phyloP scores from a whole-genome alignment of 495 filamentous ascomycete species.

The Cryomyces antarcticus region DNA sequence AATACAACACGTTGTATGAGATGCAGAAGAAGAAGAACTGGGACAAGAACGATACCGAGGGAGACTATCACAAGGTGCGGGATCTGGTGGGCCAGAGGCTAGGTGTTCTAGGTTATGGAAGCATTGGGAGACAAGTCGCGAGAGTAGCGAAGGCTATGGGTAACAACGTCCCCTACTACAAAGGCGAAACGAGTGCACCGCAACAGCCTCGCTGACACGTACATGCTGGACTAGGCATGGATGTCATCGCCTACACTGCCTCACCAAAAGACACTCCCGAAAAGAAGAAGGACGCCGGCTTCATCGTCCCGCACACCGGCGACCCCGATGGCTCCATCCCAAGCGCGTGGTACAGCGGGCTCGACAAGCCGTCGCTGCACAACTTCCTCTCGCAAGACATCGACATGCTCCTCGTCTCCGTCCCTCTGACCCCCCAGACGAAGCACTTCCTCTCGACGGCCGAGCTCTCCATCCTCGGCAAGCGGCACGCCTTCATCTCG shows the following conservation, averaged over 20 bases:
- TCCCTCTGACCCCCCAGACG: constrained; percentile 52
- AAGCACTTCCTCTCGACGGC: constrained; percentile 35
- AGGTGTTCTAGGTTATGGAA: constrained; percentile 69
- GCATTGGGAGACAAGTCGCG: constrained; percentile 60
- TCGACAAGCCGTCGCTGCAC: constrained; percentile 35
- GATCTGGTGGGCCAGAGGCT: constrained; percentile 37
- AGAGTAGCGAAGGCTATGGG: constrained; percentile 50
- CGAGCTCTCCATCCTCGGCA: constrained; percentile 44
- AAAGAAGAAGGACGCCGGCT: constrained; percentile 40
- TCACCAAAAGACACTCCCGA: constrained; percentile 32
- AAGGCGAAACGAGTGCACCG: too few relatives aligned
- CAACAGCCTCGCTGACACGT: too few relatives aligned
- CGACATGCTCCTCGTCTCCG: constrained; percentile 52
- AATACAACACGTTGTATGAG: constrained; percentile 28
- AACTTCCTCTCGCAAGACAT: constrained; percentile 48
- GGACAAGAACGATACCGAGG: constrained; percentile 18
- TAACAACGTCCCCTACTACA: too few relatives aligned
- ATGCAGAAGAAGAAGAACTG: constrained; percentile 31
- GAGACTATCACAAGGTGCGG: constrained; percentile 14
- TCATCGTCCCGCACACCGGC: constrained; percentile 54
- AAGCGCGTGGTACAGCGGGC: constrained; percentile 49
- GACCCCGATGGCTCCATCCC: constrained; percentile 58
- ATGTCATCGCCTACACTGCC: constrained; percentile 65
- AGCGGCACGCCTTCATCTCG: constrained; percentile 36
- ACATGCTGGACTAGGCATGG: constrained; percentile 24